Evolutionary conservation across 2,329 filamentous ascomycete species (phyloP).

Genomic region (Alternaria brassicae): DNA sequence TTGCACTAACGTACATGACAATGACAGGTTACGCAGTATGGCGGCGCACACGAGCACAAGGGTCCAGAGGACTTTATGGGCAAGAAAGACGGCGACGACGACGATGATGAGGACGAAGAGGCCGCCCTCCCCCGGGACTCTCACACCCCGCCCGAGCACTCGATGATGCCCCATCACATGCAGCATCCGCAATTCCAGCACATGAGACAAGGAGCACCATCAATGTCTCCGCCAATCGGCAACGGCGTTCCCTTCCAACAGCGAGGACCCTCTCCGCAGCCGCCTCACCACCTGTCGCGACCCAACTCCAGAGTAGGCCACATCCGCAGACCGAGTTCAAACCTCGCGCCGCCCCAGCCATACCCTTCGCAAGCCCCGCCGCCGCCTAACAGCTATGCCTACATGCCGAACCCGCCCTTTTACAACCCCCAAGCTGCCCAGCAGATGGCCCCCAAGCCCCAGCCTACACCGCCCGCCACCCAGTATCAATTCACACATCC

Average conservation of each 20-base stretch:
- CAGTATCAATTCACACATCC: conserved; percentile 56
- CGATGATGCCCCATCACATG: conserved; percentile 58
- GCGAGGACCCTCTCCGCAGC: conserved; percentile 82
- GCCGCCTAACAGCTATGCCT: conserved; percentile 74
- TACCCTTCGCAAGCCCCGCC: conserved; percentile 68
- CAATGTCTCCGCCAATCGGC: conserved; percentile 84
- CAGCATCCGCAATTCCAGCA: conserved; percentile 72
- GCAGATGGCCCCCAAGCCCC: conserved; percentile 55
- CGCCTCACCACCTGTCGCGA: conserved; percentile 71
- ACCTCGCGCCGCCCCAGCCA: conserved; percentile 70
- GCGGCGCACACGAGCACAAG: conserved; percentile 93
- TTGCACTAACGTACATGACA: conserved; percentile 33
- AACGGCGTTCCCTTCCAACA: conserved; percentile 74
- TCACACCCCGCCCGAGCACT: conserved; percentile 67
- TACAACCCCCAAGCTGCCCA: conserved; percentile 72
- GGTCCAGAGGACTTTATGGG: conserved; percentile 91
- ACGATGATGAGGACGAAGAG: conserved; percentile 80
- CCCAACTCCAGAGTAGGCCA: conserved; percentile 78
- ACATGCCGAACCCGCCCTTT: conserved; percentile 84
- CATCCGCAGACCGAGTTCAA: conserved; percentile 75
- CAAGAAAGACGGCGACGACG: conserved; percentile 72
- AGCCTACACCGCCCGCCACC: conserved; percentile 49
- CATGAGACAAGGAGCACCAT: conserved; percentile 81
- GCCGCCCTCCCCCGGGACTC: conserved; percentile 76
- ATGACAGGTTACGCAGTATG: conserved; percentile 69